Percentiles rank a stretch among this genome's conserved stretches.
Evolutionary conservation across 148 eudicot species (phyloP).

Genomic region (Amaranthus palmeri): DNA sequence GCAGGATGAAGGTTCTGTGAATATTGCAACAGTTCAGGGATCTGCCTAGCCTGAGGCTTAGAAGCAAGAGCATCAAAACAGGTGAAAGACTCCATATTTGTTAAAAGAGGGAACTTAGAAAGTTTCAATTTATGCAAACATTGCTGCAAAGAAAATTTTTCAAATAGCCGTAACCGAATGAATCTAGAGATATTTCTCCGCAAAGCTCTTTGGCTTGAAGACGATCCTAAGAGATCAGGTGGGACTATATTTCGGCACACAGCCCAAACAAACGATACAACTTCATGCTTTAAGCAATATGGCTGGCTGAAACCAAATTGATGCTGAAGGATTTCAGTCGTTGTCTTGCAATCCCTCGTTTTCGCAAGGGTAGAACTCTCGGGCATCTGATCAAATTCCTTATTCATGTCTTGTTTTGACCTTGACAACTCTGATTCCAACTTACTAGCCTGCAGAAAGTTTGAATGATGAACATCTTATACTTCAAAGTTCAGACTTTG

Average conservation of each 20-base stretch:
- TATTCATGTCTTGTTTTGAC: slow-evolving; percentile 11
- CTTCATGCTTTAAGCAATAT: slow-evolving; percentile 54
- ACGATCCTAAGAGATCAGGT: slow-evolving; percentile 47
- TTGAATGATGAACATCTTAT: not conserved
- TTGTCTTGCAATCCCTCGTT: slow-evolving; percentile 7
- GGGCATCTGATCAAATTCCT: slow-evolving; percentile 1
- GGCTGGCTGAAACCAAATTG: slow-evolving; percentile 37
- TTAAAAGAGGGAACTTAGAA: slow-evolving; percentile 56
- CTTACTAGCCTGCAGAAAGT: slow-evolving; percentile 13
- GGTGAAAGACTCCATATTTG: slow-evolving; percentile 35
- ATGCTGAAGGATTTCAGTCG: slow-evolving; percentile 20
- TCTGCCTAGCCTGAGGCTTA: slow-evolving; percentile 10
- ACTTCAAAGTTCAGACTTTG: not conserved
- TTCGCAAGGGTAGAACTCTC: slow-evolving; percentile 7
- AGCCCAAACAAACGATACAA: slow-evolving; percentile 84
- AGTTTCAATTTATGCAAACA: slow-evolving; percentile 53
- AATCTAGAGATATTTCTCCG: slow-evolving; percentile 63
- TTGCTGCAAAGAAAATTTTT: slow-evolving; percentile 61
- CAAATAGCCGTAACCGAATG: slow-evolving; percentile 55
- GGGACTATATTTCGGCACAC: slow-evolving; percentile 73
- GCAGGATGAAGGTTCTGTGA: slow-evolving; percentile 13
- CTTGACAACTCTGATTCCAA: slow-evolving; percentile 8
- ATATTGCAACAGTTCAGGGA: not conserved
- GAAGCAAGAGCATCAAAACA: slow-evolving; percentile 15
- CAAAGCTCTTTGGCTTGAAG: slow-evolving; percentile 57